Evolutionary conservation across 805 yeast genomes (phyloP), one percentile per base, ranked within the genome.

Genomic region (Candida pseudofarinosa): DNA sequence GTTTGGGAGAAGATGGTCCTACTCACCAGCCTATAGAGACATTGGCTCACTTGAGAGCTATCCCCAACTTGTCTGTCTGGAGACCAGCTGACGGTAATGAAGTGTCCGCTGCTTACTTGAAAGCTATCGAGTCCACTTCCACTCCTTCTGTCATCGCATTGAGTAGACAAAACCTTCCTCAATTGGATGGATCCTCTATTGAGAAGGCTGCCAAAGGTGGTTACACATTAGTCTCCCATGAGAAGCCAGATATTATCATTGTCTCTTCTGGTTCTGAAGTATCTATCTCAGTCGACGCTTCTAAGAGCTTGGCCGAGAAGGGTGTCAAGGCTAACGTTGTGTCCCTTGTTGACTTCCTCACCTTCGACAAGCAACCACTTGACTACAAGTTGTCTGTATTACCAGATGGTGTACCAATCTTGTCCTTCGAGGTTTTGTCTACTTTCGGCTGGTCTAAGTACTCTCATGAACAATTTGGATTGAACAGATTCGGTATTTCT

Each of bases 261-360:
- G 86, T 85, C 47, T 76, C 97, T 36, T 86, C 97, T 40, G 99
- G 99, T 71, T 91, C 98, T 42, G 99, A 93, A 78, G 93, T 93
- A 50, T 71, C 81, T 45, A 65, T 91, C 51, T 76, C 88, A 46
- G 83, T 89, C 52, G 95, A 83, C 30, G 89, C 95, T 51, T 83
- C 89, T 56, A 82, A 87, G 77, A 63, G 72, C 42, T 80, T 93
- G 57, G 78, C 71, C 44, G 62, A 74, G 52, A 64, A 76, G 55
- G 95, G 95, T 53, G 57, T 81, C 64, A 77, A 81, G 65, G 88
- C 88, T 42, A 74, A 84, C 55, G 85, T 93, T 52, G 97, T 93
- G 41, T 90, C 97, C 23, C 57, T 93, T 54, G 98, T 98, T 63
- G 97, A 89, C 75, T 85, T 86, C 82, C 74, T 69, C 71, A 85